Base-by-base conservation (phyloP, 345 rosid genomes). In the Boechera retrofracta region DNA sequence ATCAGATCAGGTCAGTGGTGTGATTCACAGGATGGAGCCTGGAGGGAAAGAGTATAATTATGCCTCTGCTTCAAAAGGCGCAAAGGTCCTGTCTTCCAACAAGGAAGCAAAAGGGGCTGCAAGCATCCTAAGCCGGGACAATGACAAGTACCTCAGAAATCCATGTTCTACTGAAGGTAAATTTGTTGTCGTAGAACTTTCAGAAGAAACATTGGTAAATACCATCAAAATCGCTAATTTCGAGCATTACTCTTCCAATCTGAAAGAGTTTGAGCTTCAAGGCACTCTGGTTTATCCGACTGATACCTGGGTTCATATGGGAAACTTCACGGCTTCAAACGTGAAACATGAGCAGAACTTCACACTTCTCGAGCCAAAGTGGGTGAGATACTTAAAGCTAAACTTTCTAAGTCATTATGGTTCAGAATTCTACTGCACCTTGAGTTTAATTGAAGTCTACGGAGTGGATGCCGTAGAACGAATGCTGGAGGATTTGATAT, bases 391-490 rank as follows among this genome's bases (percentile, higher is more conserved):
- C 75, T 73, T 96, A 35, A 96, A 86, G 77, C 84, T 93, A 53
- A 91, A 76, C 71, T 88, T 96, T 69, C 65, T 86, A 16, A 87
- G 86, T 76, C 98, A 96, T 76, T 80, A 88, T 69, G 98, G 99
- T 5, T 83, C 90, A 38, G 99, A 96, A 82, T 93, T 96, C 82
- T 96, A 96, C 71, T 96, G 99, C 76, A 96, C 99, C 1, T 79
- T 93, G 58, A 96, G 98, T 67, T 72, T 87, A 53, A 54, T 93
- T 36, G 95, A 93, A 85, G 96, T 87, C 24, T 93, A 85, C 52
- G 98, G 99, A 71, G 98, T 96, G 47, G 98, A 96, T 83, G 97
- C 98, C 12, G 94, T 93, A 68, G 99, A 96, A 80, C 51, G 89
- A 78, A 89, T 93, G 98, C 83, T 96, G 65, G 98, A 89, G 78